Percentiles rank a stretch among this genome's conserved stretches.
Evolutionary conservation across 306 rosid genomes (phyloP).

Genomic region (Comarum palustre): DNA sequence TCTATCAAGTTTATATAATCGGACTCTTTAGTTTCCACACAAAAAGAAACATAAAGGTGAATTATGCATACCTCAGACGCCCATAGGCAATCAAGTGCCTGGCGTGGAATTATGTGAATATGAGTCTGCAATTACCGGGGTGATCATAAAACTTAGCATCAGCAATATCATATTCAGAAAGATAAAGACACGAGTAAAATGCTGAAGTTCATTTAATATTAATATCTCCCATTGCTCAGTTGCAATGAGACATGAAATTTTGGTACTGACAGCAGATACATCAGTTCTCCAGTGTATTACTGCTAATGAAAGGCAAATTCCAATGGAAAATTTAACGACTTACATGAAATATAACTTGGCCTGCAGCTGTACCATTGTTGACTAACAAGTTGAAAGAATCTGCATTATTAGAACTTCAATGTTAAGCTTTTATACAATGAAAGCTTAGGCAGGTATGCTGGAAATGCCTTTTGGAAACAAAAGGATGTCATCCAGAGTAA

Average conservation of each 20-base stretch:
- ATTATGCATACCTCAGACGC: constrained; percentile 68
- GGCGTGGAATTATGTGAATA: constrained; percentile 91
- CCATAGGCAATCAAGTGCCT: constrained; percentile 77
- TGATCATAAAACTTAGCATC: constrained; percentile 25
- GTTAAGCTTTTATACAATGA: background rate
- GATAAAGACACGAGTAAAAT: background rate
- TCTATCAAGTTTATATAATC: constrained; percentile 1
- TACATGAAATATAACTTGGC: constrained; percentile 97
- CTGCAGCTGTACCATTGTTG: constrained; percentile 86
- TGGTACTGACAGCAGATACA: background rate
- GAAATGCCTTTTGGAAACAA: background rate
- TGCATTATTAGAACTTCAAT: constrained; percentile 38
- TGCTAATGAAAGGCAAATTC: background rate
- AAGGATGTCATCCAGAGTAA: background rate
- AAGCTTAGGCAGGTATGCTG: background rate
- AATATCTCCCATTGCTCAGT: background rate
- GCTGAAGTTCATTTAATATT: background rate
- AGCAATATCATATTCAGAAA: constrained; percentile 7
- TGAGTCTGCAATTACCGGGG: constrained; percentile 68
- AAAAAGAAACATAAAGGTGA: constrained; percentile 13
- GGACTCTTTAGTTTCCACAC: background rate
- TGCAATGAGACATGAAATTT: background rate
- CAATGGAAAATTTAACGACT: constrained; percentile 26
- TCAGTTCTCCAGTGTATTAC: background rate
- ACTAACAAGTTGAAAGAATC: constrained; percentile 90